phyloP scores from a whole-genome alignment of 306 rosid genomes.

The Oxytropis ochrocephala region DNA sequence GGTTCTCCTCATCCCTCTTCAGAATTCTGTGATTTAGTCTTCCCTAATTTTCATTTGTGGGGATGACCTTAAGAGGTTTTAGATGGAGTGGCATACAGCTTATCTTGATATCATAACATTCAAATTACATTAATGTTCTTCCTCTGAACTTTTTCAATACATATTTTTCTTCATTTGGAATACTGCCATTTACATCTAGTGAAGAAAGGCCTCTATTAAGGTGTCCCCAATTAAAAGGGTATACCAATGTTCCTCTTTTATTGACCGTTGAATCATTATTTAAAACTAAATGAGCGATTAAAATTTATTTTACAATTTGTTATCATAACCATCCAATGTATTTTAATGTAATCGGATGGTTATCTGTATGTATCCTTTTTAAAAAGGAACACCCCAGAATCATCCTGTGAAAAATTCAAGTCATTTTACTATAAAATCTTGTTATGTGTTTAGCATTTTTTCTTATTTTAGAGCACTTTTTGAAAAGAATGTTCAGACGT shows the following conservation, averaged over 20 bases:
- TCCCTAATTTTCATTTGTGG: background rate
- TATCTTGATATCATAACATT: background rate
- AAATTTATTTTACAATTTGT: background rate
- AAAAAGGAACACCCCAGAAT: background rate
- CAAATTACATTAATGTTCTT: background rate
- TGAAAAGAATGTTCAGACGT: slow-evolving; percentile 4
- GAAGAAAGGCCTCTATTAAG: background rate
- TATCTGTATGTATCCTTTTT: background rate
- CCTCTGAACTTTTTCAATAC: background rate
- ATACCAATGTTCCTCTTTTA: no score
- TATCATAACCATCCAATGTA: background rate
- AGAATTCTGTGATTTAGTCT: background rate
- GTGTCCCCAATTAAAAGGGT: background rate
- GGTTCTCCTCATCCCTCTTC: background rate
- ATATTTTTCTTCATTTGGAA: background rate
- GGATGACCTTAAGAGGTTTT: background rate
- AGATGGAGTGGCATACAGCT: background rate
- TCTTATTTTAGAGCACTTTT: background rate
- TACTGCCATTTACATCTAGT: background rate
- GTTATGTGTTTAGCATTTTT: background rate
- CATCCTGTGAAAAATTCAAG: background rate
- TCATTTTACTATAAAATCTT: background rate
- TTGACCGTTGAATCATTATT: no score
- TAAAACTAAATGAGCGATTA: no score
- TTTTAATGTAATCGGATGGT: background rate